Percentiles rank a stretch among this genome's conserved stretches.
Conservation (phyloP, 371 early-diverging fungal species). For the Mucor saturninus region DNA sequence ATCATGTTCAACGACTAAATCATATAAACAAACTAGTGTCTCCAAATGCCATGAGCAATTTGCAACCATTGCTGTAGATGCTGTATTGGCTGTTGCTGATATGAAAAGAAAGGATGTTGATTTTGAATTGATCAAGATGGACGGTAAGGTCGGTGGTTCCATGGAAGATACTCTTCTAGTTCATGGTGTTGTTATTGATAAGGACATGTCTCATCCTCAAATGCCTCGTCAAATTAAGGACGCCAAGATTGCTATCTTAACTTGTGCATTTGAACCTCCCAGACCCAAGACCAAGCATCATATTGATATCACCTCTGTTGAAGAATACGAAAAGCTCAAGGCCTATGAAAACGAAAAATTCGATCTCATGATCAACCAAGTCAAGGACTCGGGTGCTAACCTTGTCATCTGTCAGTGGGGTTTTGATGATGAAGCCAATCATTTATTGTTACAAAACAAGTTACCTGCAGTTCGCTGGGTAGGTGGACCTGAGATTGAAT, state of each 20-base stretch:
- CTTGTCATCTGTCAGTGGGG: constrained; percentile 99
- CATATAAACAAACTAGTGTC: too few relatives aligned
- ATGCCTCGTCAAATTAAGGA: constrained; percentile 97
- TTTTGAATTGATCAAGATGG: constrained; percentile 99
- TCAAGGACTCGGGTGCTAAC: constrained; percentile 98
- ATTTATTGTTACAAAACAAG: constrained; percentile 96
- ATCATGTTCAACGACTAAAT: too few relatives aligned
- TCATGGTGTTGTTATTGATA: constrained; percentile 98
- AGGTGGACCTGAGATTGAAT: constrained; percentile 99
- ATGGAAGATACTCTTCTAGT: constrained; percentile 93
- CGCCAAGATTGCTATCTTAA: constrained; percentile 98
- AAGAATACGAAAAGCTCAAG: constrained; percentile 97
- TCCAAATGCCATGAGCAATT: constrained; percentile 97
- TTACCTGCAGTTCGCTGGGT: constrained; percentile 99
- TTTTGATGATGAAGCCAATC: constrained; percentile 99
- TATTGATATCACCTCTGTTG: constrained; percentile 96
- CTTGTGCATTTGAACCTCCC: constrained; percentile 99
- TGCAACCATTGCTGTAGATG: constrained; percentile 97
- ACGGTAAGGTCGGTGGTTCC: constrained; percentile 97
- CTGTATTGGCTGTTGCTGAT: constrained; percentile 97
- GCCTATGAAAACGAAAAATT: constrained; percentile 97
- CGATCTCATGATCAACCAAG: constrained; percentile 94
- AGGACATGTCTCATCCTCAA: constrained; percentile 99
- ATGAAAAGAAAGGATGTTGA: constrained; percentile 99
- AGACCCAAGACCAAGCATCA: constrained; percentile 99